Evolutionary conservation across 306 rosid species (phyloP).

Genomic region (Vicia villosa): DNA sequence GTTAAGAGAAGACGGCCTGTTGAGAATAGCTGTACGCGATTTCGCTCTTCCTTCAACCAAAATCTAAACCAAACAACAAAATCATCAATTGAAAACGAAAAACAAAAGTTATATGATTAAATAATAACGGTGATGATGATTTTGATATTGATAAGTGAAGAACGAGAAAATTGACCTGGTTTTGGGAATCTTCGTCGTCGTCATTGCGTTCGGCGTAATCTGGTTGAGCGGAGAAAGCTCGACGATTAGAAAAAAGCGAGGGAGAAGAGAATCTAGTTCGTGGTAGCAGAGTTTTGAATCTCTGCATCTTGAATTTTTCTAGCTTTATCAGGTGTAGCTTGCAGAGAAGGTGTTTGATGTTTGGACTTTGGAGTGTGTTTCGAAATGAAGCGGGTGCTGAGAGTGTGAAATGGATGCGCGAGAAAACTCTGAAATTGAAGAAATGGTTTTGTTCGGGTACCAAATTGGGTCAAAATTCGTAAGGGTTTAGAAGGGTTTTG

Average conservation of each 20-base stretch:
- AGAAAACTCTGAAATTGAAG: constrained; percentile 9
- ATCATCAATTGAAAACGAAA: background rate
- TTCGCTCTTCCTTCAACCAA: constrained; percentile 82
- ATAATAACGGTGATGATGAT: background rate
- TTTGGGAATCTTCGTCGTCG: constrained; percentile 47
- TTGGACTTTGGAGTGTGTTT: constrained; percentile 3
- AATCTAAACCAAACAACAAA: constrained; percentile 52
- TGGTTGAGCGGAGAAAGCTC: constrained; percentile 66
- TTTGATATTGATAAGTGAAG: background rate
- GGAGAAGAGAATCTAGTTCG: constrained; percentile 44
- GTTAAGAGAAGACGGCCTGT: constrained; percentile 70
- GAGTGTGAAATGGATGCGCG: background rate
- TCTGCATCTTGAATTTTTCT: constrained; percentile 55
- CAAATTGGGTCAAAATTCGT: background rate
- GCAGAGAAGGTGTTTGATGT: constrained; percentile 41
- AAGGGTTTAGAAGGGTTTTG: constrained; percentile 9
- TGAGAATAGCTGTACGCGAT: constrained; percentile 80
- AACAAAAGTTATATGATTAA: background rate
- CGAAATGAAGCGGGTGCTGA: constrained; percentile 3
- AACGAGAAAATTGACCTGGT: constrained; percentile 51
- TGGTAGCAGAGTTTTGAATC: constrained; percentile 56
- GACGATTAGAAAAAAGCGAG: constrained; percentile 39
- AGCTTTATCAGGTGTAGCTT: background rate
- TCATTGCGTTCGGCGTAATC: constrained; percentile 40
- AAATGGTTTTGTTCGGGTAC: background rate